Percentiles rank a stretch among this genome's conserved stretches.
Evolutionary conservation across 2,329 filamentous ascomycete genomes (phyloP).

Genomic region (Colletotrichum trifolii): DNA sequence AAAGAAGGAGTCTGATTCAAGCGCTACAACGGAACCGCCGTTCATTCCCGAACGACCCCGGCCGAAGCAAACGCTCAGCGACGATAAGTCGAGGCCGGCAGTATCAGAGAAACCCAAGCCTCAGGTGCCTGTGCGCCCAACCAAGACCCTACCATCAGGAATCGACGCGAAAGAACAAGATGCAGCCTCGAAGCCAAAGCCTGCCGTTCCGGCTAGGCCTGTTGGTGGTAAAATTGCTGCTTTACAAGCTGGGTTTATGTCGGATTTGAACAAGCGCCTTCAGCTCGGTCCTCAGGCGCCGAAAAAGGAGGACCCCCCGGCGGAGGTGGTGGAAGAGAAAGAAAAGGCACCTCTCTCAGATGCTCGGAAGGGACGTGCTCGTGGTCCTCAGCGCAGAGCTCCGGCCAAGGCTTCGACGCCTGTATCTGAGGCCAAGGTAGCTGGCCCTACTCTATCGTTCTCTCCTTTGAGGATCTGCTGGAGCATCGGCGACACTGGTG

Average conservation of each 20-base stretch:
- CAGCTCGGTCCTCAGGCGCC: slow-evolving; percentile 84
- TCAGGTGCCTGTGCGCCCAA: slow-evolving; percentile 69
- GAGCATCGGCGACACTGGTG: slow-evolving; percentile 63
- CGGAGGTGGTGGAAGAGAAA: slow-evolving; percentile 34
- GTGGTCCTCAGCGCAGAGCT: slow-evolving; percentile 84
- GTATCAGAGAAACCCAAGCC: slow-evolving; percentile 69
- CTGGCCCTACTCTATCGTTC: slow-evolving; percentile 57
- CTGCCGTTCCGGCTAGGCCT: slow-evolving; percentile 82
- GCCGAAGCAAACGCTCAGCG: slow-evolving; percentile 54
- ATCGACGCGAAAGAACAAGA: slow-evolving; percentile 56
- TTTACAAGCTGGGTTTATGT: slow-evolving; percentile 91
- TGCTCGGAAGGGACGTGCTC: slow-evolving; percentile 89
- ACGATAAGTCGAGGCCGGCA: slow-evolving; percentile 52
- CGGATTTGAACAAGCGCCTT: slow-evolving; percentile 89
- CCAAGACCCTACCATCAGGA: slow-evolving; percentile 58
- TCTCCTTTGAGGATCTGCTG: slow-evolving; percentile 60
- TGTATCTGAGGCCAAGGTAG: slow-evolving; percentile 41
- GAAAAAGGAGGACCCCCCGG: slow-evolving; percentile 55
- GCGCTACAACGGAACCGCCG: slow-evolving; percentile 51
- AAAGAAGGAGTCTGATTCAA: slow-evolving; percentile 51
- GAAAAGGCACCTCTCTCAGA: slow-evolving; percentile 85
- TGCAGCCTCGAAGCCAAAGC: slow-evolving; percentile 76
- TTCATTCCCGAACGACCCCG: slow-evolving; percentile 65
- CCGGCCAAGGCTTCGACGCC: slow-evolving; percentile 62
- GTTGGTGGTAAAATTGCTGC: slow-evolving; percentile 89